Percentiles rank a stretch among this genome's conserved stretches.
phyloP scores from a whole-genome alignment of 2,329 filamentous ascomycete species.

The Elsinoe australis region DNA sequence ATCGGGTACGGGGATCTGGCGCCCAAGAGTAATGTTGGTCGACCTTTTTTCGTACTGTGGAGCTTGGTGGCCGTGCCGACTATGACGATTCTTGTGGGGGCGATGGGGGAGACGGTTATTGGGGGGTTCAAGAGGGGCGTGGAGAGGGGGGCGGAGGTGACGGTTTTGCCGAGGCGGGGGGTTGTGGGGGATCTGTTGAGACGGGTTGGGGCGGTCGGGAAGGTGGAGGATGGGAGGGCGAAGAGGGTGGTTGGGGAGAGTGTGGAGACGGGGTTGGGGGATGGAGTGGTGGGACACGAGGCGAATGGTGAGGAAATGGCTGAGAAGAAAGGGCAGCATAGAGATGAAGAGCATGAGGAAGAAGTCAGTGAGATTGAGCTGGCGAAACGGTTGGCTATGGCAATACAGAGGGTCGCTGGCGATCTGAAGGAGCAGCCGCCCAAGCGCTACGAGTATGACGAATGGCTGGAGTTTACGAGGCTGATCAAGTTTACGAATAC shows the following conservation, averaged over 20 bases:
- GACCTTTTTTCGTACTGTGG: conserved; percentile 92
- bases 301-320: conserved; percentile 13
- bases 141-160: conserved; percentile 55
- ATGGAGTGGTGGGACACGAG: conserved; percentile 33
- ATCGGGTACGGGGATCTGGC: conserved; percentile 80
- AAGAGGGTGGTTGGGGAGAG: conserved; percentile 30
- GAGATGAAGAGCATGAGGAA: conserved; percentile 28
- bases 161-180: conserved; percentile 55
- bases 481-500: conserved; percentile 55
- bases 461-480: conserved; percentile 78
- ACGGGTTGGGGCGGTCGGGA: conserved; percentile 36
- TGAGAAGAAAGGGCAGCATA: neutral
- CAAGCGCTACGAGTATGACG: conserved; percentile 67
- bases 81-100: conserved; percentile 77
- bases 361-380: conserved; percentile 48
- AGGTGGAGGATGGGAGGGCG: conserved; percentile 32
- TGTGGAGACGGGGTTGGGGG: conserved; percentile 41
- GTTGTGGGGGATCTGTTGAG: conserved; percentile 46
- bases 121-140: conserved; percentile 55
- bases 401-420: conserved; percentile 59
- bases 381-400: conserved; percentile 55
- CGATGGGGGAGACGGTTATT: conserved; percentile 78
- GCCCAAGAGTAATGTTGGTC: conserved; percentile 68
- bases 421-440: conserved; percentile 53
- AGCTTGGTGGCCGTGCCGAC: conserved; percentile 76